These are phyloP conservation scores for Exserohilum turcica DNA, from an alignment of 2,329 filamentous ascomycete genomes.

Conservation along the genomic window DNA sequence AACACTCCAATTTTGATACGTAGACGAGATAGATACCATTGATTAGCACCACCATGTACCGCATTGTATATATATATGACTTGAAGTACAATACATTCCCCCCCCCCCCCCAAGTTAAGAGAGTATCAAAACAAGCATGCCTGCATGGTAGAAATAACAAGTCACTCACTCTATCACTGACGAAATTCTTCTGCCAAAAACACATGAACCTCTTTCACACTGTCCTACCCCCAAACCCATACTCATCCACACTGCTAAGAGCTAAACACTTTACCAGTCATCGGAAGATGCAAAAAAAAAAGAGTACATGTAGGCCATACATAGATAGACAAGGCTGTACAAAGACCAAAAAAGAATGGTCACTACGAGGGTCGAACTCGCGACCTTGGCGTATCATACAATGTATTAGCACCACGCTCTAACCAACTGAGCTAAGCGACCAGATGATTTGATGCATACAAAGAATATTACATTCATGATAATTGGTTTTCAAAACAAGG, in stretches of 20 bases:
- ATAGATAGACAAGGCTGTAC: neutral
- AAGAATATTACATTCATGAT: neutral
- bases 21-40: neutral
- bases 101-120: no score
- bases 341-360: slow-evolving; percentile 14
- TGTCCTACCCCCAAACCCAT: no score
- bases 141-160: no score
- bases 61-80: neutral
- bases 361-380: slow-evolving; percentile 26
- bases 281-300: neutral
- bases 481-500: no score
- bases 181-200: no score
- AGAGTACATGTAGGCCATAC: neutral
- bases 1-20: neutral
- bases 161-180: no score
- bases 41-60: neutral
- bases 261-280: no score
- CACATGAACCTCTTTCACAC: no score
- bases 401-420: slow-evolving; percentile 8
- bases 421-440: slow-evolving; percentile 14
- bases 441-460: slow-evolving; percentile 3
- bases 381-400: slow-evolving; percentile 12
- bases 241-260: no score
- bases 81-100: neutral
- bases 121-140: no score